Evolutionary conservation across 345 rosid genomes (phyloP), one percentile per base, ranked within the genome.

Genomic region (Orychophragmus violaceus): DNA sequence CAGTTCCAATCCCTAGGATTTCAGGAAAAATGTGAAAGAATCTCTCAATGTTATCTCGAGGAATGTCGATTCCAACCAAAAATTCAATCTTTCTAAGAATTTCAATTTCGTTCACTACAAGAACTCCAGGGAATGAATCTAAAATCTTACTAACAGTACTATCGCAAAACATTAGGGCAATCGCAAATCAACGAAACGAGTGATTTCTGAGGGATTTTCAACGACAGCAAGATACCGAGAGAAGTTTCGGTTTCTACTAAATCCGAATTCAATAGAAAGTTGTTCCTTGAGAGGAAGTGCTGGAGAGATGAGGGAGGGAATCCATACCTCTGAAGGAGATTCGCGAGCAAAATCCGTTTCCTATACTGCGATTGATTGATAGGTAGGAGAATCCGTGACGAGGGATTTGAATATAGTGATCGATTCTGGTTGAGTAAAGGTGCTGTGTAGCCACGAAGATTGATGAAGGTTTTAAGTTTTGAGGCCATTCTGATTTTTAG

Each of bases 111-210:
- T 74, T 71, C 77, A 85, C 74, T 7, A 74, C 13, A 17, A 83
- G 29, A 68, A 82, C 79, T 22, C 70, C 48, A 23, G 94, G 96
- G 62, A 78, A 86, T 28, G 37, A 82, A 78, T 82, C 78, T 57
- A 91, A 59, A 39, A n/a, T n/a, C n/a, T n/a, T n/a, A n/a, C n/a
- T n/a, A n/a, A n/a, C n/a, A n/a, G n/a, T n/a, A n/a, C n/a, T 63
- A 53, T 13, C 86, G 87, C 51, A 91, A 74, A 54, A 88, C 80
- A 24, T 77, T 82, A 3, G 97, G 97, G 57, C 94, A 88, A 44
- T 77, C 82, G 53, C 24, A 46, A 5, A 91, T 46, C 76, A 86
- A 52, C 49, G 87, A 84, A 66, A 85, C 75, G 37, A 85, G 50
- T 11, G 75, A 51, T 8, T 71, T 79, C 41, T 77, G 85, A 32